A percentile compares a stretch with the other conserved stretches of the same genome.
These are phyloP conservation scores for Tympanopsis confertula DNA, from an alignment of 2,329 filamentous ascomycete species.

Conservation along the genomic window DNA sequence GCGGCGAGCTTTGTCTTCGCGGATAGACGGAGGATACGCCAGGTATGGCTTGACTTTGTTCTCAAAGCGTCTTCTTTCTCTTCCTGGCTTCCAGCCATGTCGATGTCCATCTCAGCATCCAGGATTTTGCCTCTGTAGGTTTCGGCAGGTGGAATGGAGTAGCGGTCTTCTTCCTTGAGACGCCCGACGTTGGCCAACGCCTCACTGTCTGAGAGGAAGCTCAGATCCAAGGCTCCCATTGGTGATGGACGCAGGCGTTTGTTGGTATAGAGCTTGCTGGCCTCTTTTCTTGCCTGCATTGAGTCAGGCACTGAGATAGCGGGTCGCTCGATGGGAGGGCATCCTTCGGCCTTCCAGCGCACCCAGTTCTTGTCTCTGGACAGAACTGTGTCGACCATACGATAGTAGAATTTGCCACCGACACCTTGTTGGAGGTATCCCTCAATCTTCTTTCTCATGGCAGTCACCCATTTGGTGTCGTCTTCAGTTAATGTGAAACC, in stretches of 20 bases:
- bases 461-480: slow-evolving; percentile 76
- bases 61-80: slow-evolving; percentile 46
- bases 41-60: slow-evolving; percentile 76
- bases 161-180: slow-evolving; percentile 48
- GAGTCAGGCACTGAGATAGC: slow-evolving; percentile 61
- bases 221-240: slow-evolving; percentile 63
- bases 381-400: slow-evolving; percentile 93
- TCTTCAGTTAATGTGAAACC: slow-evolving; percentile 69
- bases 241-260: slow-evolving; percentile 60
- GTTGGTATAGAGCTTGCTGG: slow-evolving; percentile 54
- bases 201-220: slow-evolving; percentile 63
- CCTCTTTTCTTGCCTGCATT: slow-evolving; percentile 53
- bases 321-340: slow-evolving; percentile 71
- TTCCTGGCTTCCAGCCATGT: slow-evolving; percentile 59
- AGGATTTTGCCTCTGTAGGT: slow-evolving; percentile 64
- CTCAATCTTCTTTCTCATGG: slow-evolving; percentile 69
- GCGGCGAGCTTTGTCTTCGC: slow-evolving; percentile 60
- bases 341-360: slow-evolving; percentile 92
- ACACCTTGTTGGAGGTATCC: slow-evolving; percentile 69
- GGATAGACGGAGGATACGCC: slow-evolving; percentile 76
- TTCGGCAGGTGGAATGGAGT: slow-evolving; percentile 56
- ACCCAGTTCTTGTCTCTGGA: slow-evolving; percentile 98
- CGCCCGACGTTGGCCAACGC: slow-evolving; percentile 51
- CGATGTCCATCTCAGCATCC: slow-evolving; percentile 73
- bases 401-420: slow-evolving; percentile 86